These are phyloP conservation scores for Halophytophthora batemanensis DNA, from an alignment of 352 stramenopile genomes.

Conservation along the genomic window DNA sequence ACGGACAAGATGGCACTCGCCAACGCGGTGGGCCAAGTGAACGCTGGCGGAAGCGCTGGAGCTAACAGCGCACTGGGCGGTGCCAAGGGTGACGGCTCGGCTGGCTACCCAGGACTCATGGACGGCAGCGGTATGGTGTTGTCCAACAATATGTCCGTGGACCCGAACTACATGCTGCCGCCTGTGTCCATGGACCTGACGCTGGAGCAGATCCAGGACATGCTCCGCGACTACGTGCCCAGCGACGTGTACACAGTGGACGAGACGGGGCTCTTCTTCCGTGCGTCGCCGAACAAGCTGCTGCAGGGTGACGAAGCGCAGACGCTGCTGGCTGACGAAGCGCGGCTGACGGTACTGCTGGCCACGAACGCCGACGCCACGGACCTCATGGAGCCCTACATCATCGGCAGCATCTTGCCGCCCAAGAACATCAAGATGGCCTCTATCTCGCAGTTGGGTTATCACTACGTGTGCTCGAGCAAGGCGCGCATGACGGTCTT, in stretches of 20 bases:
- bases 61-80: too few relatives aligned
- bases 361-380: slow-evolving; percentile 70
- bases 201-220: slow-evolving; percentile 83
- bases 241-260: slow-evolving; percentile 87
- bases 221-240: slow-evolving; percentile 75
- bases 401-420: slow-evolving; percentile 70
- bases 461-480: slow-evolving; percentile 85
- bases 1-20: slow-evolving; percentile 30
- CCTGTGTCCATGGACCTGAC: slow-evolving; percentile 79
- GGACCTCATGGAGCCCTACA: slow-evolving; percentile 85
- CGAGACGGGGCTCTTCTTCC: slow-evolving; percentile 84
- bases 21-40: neutral
- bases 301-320: slow-evolving; percentile 80
- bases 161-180: slow-evolving; percentile 76
- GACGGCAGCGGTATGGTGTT: slow-evolving; percentile 54
- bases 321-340: slow-evolving; percentile 67
- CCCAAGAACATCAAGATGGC: slow-evolving; percentile 81
- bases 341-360: slow-evolving; percentile 70
- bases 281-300: slow-evolving; percentile 81
- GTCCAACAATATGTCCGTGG: slow-evolving; percentile 39
- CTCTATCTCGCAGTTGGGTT: slow-evolving; percentile 75
- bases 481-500: slow-evolving; percentile 86
- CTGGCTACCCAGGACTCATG: slow-evolving; percentile 34
- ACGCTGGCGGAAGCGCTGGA: neutral
- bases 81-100: slow-evolving; percentile 18